phyloP scores from a whole-genome alignment of 371 early-diverging fungal genomes.

The Paraphysoderma sedebokerense region DNA sequence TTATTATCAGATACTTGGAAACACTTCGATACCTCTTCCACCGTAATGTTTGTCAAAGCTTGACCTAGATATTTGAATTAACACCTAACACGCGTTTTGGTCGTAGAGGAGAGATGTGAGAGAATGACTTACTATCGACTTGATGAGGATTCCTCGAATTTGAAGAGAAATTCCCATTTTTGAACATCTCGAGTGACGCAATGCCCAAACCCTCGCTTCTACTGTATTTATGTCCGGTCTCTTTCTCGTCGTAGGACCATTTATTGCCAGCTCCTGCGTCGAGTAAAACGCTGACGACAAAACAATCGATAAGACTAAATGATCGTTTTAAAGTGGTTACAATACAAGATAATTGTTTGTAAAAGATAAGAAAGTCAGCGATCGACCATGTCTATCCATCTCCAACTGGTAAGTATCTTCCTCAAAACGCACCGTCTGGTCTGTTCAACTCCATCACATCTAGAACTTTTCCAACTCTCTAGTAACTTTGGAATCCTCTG shows the following conservation, averaged over 20 bases:
- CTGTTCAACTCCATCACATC: conserved; percentile 28
- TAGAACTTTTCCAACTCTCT: conserved; percentile 3
- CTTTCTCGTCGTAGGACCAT: conserved; percentile 47
- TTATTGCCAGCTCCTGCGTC: conserved; percentile 83
- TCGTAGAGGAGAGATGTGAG: neutral
- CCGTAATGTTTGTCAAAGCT: conserved; percentile 33
- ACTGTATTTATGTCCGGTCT: conserved; percentile 26
- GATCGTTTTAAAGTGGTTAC: neutral
- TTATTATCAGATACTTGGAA: conserved; percentile 65
- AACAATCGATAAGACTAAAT: conserved; percentile 51
- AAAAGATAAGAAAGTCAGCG: too few relatives aligned
- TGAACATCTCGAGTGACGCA: conserved; percentile 76
- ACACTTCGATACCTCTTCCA: conserved; percentile 34
- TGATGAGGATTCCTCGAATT: conserved; percentile 31
- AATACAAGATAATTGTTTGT: too few relatives aligned
- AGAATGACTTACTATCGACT: conserved; percentile 44
- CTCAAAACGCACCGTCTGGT: conserved; percentile 19
- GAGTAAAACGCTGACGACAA: conserved; percentile 73
- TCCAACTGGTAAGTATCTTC: neutral
- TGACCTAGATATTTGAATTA: neutral
- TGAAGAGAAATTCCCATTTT: conserved; percentile 55
- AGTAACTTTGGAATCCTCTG: conserved; percentile 31
- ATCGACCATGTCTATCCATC: neutral
- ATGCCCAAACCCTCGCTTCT: conserved; percentile 80
- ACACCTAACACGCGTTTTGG: neutral